Evolutionary conservation across 192 early-diverging fungal genomes (phyloP), one percentile per base, ranked within the genome.

Genomic region (Mortierella antarctica): DNA sequence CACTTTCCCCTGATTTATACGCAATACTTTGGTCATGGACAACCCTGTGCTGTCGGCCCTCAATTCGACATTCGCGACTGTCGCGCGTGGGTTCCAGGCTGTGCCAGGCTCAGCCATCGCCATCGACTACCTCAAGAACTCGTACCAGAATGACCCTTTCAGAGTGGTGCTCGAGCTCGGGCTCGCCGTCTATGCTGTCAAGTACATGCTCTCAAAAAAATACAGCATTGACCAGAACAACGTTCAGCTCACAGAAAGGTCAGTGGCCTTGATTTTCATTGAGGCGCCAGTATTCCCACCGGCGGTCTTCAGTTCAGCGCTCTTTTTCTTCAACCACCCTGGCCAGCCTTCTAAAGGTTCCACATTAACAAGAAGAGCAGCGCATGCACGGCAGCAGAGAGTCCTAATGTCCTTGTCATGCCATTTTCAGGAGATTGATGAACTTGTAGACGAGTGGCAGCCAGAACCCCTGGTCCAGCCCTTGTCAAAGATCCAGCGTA

Each of bases 391-490:
- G 13, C 39, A 59, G 18, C 40, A 42, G 57, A 59, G 39, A 31
- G 51, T 48, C 31, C 12, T 15, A 21, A 58, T 57, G 4, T 45
- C 20, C 42, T 55, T 56, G 12, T 47, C n/a, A 40, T 49, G 10
- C 15, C 17, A 58, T 74, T 51, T 49, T 49, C 52, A 95, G 95
- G 97, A 99, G 83, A 88, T 99, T 31, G 93, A 99, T 83, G 96
- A 99, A 67, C 88, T 97, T n/a, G 89, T 94, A 54, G 92, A 95
- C 40, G 96, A 97, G 59, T 99, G 97, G 97, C 92, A 91, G 69
- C 96, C 97, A 3, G 97, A 99, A 83, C 91, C 96, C 15, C 88
- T 99, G 17, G 94, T 96, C 7, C 91, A 95, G 21, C 79, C 86
- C 14, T 76, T 96, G 54, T 92, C 91, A 41, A 90, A 91, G 17